Evolutionary conservation across 306 rosid genomes (phyloP).

Genomic region (Chamaecrista fasciculata): DNA sequence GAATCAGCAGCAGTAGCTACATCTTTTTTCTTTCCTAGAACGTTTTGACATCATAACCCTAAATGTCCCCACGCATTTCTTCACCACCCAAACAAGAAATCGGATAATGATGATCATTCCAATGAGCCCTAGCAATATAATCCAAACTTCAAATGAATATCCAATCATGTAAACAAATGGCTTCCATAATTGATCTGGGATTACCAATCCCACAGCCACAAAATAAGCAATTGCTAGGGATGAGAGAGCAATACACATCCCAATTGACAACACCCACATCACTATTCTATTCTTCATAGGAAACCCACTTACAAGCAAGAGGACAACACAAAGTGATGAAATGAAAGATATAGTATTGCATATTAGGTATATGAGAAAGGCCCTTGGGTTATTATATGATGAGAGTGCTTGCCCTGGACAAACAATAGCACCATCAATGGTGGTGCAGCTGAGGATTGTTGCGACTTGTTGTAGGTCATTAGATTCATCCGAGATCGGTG

Average conservation of each 20-base stretch:
- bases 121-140: too few species aligned
- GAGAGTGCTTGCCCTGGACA: background rate
- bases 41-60: too few species aligned
- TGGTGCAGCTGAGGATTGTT: background rate
- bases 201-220: background rate
- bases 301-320: background rate
- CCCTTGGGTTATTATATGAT: rapidly evolving
- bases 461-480: too few species aligned
- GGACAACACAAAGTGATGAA: background rate
- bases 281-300: background rate
- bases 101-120: too few species aligned
- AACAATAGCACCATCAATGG: too few species aligned
- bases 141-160: too few species aligned
- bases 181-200: background rate
- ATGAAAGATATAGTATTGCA: background rate
- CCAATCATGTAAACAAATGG: too few species aligned
- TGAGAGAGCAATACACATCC: background rate
- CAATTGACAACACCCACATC: background rate
- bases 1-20: too few species aligned
- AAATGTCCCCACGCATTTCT: too few species aligned
- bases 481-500: too few species aligned
- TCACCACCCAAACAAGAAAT: too few species aligned
- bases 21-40: too few species aligned
- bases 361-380: rapidly evolving
- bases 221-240: background rate